phyloP scores from a whole-genome alignment of 2,329 filamentous ascomycete genomes.

The Arachnopeziza araneosa region DNA sequence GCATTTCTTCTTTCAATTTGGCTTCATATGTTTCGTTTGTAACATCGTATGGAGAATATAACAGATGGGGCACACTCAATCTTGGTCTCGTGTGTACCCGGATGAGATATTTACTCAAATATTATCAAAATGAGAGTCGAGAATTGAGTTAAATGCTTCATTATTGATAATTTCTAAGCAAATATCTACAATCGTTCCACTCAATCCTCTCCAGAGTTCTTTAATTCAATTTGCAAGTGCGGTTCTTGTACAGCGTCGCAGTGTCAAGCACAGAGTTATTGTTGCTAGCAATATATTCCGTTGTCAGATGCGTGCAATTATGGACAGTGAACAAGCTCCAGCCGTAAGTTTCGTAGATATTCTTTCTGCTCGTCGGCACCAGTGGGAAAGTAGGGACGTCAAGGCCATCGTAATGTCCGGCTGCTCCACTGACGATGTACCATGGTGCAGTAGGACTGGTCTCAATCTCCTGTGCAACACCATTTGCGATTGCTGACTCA shows the following conservation, averaged over 20 bases:
- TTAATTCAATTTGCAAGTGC: background rate
- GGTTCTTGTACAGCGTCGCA: conserved; percentile 26
- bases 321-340: conserved; percentile 36
- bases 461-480: conserved; percentile 12
- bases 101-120: no score
- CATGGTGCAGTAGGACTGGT: conserved; percentile 24
- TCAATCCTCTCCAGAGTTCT: background rate
- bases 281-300: conserved; percentile 32
- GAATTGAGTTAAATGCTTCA: no score
- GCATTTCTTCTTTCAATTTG: no score
- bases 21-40: no score
- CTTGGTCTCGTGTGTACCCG: no score
- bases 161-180: no score
- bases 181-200: no score
- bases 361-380: conserved; percentile 1
- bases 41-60: no score
- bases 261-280: conserved; percentile 30
- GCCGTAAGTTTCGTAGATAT: background rate
- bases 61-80: no score
- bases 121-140: no score
- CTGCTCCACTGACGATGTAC: conserved; percentile 29
- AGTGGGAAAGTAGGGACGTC: conserved; percentile 13
- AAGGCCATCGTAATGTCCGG: conserved; percentile 30
- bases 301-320: conserved; percentile 36
- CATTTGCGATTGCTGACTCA: conserved; percentile 9